Evolutionary conservation across 352 stramenopile genomes (phyloP).

Genomic region (Pythium dissimile): DNA sequence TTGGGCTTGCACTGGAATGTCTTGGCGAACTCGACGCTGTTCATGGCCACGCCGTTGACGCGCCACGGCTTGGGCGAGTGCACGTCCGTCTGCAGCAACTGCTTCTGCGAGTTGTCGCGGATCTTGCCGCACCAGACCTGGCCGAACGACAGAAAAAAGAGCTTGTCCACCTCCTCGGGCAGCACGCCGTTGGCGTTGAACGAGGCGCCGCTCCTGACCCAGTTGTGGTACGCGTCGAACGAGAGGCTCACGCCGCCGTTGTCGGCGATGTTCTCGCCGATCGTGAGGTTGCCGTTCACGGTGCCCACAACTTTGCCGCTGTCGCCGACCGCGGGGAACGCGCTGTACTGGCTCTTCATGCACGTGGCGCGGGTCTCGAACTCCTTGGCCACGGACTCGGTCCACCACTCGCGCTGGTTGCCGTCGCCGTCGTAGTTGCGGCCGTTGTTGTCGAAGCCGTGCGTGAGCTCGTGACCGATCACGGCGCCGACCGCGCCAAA

Average conservation of each 20-base stretch:
- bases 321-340: slow-evolving; percentile 24
- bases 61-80: slow-evolving; percentile 40
- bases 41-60: slow-evolving; percentile 24
- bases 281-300: slow-evolving; percentile 59
- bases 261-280: slow-evolving; percentile 79
- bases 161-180: slow-evolving; percentile 35
- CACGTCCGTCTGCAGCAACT: slow-evolving; percentile 34
- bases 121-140: slow-evolving; percentile 61
- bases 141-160: slow-evolving; percentile 56
- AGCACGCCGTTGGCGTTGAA: slow-evolving; percentile 4
- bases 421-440: slow-evolving; percentile 80
- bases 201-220: slow-evolving; percentile 1
- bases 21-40: slow-evolving; percentile 21
- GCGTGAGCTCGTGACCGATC: slow-evolving; percentile 92
- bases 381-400: slow-evolving; percentile 52
- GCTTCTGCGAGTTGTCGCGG: slow-evolving; percentile 31
- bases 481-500: slow-evolving; percentile 91
- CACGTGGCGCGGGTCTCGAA: slow-evolving; percentile 63
- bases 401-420: slow-evolving; percentile 92
- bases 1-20: slow-evolving; percentile 17
- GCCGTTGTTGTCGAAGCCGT: slow-evolving; percentile 92
- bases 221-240: slow-evolving; percentile 54
- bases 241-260: slow-evolving; percentile 56
- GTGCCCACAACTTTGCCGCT: slow-evolving; percentile 32
- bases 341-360: slow-evolving; percentile 47